Conservation (phyloP, 169 alveolate genomes). For the Blepharisma undulans region DNA sequence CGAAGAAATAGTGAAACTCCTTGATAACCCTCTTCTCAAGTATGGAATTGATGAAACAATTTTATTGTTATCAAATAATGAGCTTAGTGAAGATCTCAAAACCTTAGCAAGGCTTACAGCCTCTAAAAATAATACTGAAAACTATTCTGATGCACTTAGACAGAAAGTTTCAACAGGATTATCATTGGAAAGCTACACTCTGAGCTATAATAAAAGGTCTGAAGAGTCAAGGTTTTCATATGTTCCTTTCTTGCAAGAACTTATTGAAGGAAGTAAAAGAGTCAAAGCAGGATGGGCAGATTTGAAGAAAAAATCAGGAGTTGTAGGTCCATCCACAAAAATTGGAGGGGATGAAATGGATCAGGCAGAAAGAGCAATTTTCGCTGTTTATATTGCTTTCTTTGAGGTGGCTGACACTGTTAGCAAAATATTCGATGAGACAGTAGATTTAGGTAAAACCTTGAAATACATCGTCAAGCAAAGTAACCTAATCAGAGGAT, state of each 20-base stretch:
- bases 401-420: slow-evolving; percentile 28
- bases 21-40: slow-evolving; percentile 16
- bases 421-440: background rate
- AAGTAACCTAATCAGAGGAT: background rate
- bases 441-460: background rate
- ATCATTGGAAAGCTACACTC: background rate
- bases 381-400: slow-evolving; percentile 34
- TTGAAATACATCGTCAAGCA: slow-evolving; percentile 21
- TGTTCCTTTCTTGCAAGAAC: background rate
- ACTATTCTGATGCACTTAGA: background rate
- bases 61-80: too few species aligned
- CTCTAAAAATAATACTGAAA: too few species aligned
- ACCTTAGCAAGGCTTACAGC: too few species aligned
- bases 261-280: slow-evolving; percentile 28
- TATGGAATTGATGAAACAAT: slow-evolving; percentile 24
- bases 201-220: background rate
- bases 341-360: slow-evolving; percentile 35
- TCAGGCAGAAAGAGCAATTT: slow-evolving; percentile 41
- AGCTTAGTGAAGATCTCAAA: background rate
- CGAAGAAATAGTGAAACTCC: slow-evolving; percentile 1
- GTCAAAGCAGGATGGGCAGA: background rate
- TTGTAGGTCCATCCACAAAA: background rate
- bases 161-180: background rate
- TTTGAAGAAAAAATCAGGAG: slow-evolving; percentile 25
- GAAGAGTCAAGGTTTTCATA: background rate